phyloP scores from a whole-genome alignment of 2,329 filamentous ascomycete genomes.

The Venturia pyrina region DNA sequence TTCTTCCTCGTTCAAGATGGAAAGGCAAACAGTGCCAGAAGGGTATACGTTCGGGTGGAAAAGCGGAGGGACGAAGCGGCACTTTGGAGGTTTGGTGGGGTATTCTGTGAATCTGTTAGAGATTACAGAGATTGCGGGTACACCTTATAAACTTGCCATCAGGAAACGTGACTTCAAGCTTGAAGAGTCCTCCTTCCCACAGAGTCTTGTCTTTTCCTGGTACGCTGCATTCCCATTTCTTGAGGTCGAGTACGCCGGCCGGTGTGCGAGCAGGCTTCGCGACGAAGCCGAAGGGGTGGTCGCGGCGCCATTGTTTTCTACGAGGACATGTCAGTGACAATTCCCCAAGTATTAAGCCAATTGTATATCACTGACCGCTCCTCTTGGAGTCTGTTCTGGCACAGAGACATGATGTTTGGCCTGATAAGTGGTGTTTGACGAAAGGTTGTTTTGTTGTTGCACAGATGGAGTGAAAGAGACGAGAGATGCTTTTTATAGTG shows the following conservation, averaged over 20 bases:
- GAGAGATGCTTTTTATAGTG: background rate
- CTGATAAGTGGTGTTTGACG: background rate
- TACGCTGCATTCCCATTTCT: slow-evolving; percentile 93
- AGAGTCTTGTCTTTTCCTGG: slow-evolving; percentile 95
- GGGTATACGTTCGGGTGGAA: slow-evolving; percentile 99
- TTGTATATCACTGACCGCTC: slow-evolving; percentile 54
- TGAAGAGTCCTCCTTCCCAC: slow-evolving; percentile 97
- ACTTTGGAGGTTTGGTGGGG: slow-evolving; percentile 97
- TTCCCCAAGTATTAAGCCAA: background rate
- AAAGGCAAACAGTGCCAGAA: slow-evolving; percentile 92
- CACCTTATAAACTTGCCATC: slow-evolving; percentile 54
- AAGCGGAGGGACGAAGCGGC: slow-evolving; percentile 91
- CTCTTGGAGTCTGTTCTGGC: slow-evolving; percentile 77
- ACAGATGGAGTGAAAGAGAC: background rate
- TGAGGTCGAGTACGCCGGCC: slow-evolving; percentile 71
- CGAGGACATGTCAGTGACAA: slow-evolving; percentile 11
- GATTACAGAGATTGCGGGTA: background rate
- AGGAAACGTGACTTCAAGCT: slow-evolving; percentile 83
- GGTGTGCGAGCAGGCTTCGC: slow-evolving; percentile 75
- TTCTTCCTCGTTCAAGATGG: slow-evolving; percentile 96
- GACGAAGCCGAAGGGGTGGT: slow-evolving; percentile 97
- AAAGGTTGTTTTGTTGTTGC: slow-evolving; percentile 5
- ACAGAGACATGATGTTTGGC: slow-evolving; percentile 64
- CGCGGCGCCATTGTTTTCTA: slow-evolving; percentile 93
- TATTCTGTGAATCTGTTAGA: slow-evolving; percentile 55